Evolutionary conservation across 176 grass and related monocot species (phyloP).

Genomic region (Phoenix roebelenii): DNA sequence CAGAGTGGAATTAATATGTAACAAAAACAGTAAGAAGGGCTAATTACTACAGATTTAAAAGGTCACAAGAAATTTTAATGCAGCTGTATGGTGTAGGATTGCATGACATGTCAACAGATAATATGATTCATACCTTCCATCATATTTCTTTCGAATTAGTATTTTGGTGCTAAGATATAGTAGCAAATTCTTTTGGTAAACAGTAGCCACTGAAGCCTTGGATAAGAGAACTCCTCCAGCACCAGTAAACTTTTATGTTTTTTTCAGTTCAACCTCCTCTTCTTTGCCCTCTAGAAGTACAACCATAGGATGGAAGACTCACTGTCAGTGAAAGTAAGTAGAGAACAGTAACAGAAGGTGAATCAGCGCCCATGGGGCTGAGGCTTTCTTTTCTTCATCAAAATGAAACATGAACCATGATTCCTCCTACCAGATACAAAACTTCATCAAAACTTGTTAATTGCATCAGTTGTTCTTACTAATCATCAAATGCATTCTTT

Average conservation of each 20-base stretch:
- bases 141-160: slow-evolving; percentile 96
- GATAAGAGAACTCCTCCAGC: slow-evolving; percentile 79
- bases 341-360: not conserved
- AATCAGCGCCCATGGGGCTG: too few relatives aligned
- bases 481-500: slow-evolving; percentile 93
- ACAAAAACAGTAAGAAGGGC: too few relatives aligned
- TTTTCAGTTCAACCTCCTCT: slow-evolving; percentile 61
- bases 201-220: slow-evolving; percentile 81
- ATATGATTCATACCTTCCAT: slow-evolving; percentile 51
- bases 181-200: slow-evolving; percentile 61
- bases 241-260: slow-evolving; percentile 77
- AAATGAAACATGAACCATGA: not conserved
- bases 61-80: too few relatives aligned
- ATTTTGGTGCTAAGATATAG: slow-evolving; percentile 94
- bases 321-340: not conserved
- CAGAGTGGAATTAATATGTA: too few relatives aligned
- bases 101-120: not conserved
- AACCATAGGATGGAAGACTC: slow-evolving; percentile 4
- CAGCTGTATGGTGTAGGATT: too few relatives aligned
- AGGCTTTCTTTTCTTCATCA: too few relatives aligned
- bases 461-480: slow-evolving; percentile 89
- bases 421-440: slow-evolving; percentile 70
- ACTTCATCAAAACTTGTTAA: slow-evolving; percentile 23
- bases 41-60: too few relatives aligned
- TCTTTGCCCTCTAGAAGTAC: slow-evolving; percentile 62